Percentiles rank a stretch among this genome's conserved stretches.
phyloP scores from a whole-genome alignment of 2,329 filamentous ascomycete genomes.

The Microsporum ferrugineum region DNA sequence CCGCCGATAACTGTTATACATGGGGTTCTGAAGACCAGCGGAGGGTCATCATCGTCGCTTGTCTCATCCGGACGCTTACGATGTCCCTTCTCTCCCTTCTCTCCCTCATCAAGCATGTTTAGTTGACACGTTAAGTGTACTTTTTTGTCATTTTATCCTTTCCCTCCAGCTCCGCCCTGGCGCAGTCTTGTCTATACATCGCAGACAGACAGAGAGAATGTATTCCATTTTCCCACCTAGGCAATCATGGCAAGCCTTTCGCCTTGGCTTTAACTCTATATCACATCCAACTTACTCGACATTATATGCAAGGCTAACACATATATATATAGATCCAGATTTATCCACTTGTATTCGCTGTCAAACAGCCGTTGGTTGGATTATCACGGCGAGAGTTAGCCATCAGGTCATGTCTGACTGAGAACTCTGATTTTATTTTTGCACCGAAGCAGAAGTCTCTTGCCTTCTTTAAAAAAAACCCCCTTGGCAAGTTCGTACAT shows the following conservation, averaged over 20 bases:
- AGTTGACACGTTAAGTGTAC: not conserved
- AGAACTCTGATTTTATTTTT: not conserved
- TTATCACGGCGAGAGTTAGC: not conserved
- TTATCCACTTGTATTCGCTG: not conserved
- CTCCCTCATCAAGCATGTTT: not conserved
- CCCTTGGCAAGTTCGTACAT: not conserved
- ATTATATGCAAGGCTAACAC: not conserved
- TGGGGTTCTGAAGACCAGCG: not conserved
- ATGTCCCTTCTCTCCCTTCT: not conserved
- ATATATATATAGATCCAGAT: not conserved
- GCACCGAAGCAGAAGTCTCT: not conserved
- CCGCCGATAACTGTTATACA: not conserved
- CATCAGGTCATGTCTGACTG: not conserved
- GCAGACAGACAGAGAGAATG: too few relatives aligned
- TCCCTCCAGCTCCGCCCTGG: not conserved
- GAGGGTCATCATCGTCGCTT: too few relatives aligned
- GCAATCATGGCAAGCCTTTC: not conserved
- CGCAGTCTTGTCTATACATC: not conserved
- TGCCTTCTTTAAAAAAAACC: not conserved
- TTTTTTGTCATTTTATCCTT: not conserved
- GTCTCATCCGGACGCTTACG: too few relatives aligned
- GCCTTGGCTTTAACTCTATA: not conserved
- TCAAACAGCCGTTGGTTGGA: conserved; percentile 1
- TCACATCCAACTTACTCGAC: not conserved
- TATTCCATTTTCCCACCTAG: conserved; percentile 2